Evolutionary conservation across 208 protist species (phyloP).

Genomic region (Leishmania aethiopica): DNA sequence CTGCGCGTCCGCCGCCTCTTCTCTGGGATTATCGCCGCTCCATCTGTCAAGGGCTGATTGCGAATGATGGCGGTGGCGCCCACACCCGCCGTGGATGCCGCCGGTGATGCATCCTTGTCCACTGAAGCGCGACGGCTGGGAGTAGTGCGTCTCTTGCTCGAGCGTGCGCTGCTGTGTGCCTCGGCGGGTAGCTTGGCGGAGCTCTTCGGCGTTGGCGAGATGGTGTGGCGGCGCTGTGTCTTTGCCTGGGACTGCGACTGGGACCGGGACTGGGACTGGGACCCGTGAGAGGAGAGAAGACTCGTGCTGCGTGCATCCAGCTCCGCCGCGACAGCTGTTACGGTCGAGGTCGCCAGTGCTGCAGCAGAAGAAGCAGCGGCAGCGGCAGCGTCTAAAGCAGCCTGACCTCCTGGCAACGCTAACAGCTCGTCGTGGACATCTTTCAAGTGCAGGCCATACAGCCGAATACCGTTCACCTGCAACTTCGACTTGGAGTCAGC

Average conservation of each 20-base stretch:
- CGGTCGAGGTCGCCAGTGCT: background rate
- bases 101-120: conserved; percentile 4
- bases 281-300: conserved; percentile 5
- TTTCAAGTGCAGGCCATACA: conserved; percentile 44
- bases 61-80: background rate
- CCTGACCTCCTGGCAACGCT: conserved; percentile 36
- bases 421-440: conserved; percentile 36
- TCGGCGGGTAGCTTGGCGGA: background rate
- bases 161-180: background rate
- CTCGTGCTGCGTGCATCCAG: background rate
- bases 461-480: conserved; percentile 32
- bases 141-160: background rate
- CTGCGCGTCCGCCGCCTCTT: conserved; percentile 10
- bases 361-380: background rate
- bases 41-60: background rate
- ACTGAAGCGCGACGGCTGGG: background rate
- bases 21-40: background rate
- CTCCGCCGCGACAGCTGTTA: background rate
- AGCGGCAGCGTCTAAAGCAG: conserved; percentile 19
- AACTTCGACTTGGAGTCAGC: conserved; percentile 19
- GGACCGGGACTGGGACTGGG: background rate
- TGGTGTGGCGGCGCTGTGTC: background rate
- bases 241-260: conserved; percentile 4
- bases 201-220: conserved; percentile 5
- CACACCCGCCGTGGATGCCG: background rate